These are phyloP conservation scores for Leccinum subrobustum DNA, from an alignment of 1,284 basidiomycete genomes.

Conservation along the genomic window DNA sequence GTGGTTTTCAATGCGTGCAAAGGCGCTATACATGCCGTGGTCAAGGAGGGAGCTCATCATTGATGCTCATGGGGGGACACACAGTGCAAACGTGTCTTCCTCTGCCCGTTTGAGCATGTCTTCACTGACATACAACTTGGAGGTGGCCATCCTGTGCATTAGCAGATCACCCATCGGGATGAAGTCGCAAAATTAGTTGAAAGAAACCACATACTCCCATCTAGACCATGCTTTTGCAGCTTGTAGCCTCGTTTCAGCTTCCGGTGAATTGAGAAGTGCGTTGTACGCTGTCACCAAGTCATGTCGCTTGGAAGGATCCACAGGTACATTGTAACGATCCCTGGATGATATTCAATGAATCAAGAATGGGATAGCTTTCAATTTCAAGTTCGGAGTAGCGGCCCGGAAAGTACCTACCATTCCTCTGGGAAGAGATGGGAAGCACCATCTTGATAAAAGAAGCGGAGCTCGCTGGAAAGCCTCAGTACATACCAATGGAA, in stretches of 20 bases:
- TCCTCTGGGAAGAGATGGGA: constrained; percentile 87
- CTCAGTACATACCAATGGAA: not conserved
- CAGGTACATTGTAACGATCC: constrained; percentile 79
- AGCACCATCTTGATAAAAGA: constrained; percentile 89
- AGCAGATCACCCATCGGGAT: constrained; percentile 7
- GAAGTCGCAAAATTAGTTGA: not conserved
- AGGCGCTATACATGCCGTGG: constrained; percentile 54
- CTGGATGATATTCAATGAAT: constrained; percentile 37
- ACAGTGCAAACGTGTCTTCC: constrained; percentile 77
- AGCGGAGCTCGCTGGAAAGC: constrained; percentile 69
- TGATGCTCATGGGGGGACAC: constrained; percentile 24
- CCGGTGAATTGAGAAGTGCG: constrained; percentile 73
- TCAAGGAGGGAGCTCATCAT: constrained; percentile 8
- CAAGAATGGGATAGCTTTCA: not conserved
- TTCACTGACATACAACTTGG: constrained; percentile 70
- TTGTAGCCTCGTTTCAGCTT: constrained; percentile 61
- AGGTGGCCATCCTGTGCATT: constrained; percentile 70
- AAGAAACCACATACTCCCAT: constrained; percentile 70
- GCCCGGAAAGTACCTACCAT: constrained; percentile 50
- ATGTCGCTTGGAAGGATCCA: constrained; percentile 75
- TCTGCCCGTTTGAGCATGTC: constrained; percentile 70
- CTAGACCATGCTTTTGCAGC: constrained; percentile 89
- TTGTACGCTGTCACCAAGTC: constrained; percentile 88
- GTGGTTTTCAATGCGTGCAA: constrained; percentile 91
- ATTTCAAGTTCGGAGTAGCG: not conserved